Conservation (phyloP, 106 monocot species). For the Dioscorea alata region DNA sequence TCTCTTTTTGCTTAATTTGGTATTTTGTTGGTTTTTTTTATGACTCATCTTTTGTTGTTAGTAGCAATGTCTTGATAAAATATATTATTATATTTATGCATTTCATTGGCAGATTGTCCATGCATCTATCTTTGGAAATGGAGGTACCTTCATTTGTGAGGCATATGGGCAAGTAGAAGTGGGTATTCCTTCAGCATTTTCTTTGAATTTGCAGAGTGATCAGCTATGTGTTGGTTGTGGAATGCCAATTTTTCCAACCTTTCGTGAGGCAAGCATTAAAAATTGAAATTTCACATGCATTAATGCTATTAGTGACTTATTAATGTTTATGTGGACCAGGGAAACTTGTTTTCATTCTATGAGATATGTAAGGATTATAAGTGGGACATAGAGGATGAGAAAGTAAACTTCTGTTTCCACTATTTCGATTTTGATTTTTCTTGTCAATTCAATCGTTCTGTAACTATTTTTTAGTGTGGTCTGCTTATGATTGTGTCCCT, state of each 20-base stretch:
- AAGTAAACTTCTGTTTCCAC: conserved; percentile 34
- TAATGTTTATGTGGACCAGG: conserved; percentile 25
- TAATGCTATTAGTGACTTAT: not conserved
- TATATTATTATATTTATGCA: not conserved
- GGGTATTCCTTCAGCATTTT: conserved; percentile 55
- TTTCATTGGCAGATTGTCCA: conserved; percentile 44
- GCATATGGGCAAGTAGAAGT: conserved; percentile 71
- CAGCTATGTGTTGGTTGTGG: conserved; percentile 79
- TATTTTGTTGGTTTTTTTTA: not conserved
- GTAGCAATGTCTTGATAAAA: too few species aligned
- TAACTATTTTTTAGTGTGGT: not conserved
- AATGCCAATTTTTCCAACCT: conserved; percentile 83
- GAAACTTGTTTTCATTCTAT: conserved; percentile 91
- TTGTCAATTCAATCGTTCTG: not conserved
- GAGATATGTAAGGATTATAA: conserved; percentile 73
- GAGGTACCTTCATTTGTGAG: conserved; percentile 69
- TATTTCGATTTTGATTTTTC: not conserved
- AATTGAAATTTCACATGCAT: not conserved
- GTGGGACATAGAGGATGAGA: conserved; percentile 65
- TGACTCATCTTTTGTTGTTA: too few species aligned
- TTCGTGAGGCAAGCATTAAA: conserved; percentile 40
- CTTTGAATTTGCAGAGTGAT: conserved; percentile 68
- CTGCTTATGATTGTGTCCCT: not conserved
- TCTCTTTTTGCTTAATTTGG: not conserved
- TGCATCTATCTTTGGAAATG: conserved; percentile 48